Evolutionary conservation across 768 basidiomycete genomes (phyloP).

Genomic region (Tubosaeta brunneosetosa): DNA sequence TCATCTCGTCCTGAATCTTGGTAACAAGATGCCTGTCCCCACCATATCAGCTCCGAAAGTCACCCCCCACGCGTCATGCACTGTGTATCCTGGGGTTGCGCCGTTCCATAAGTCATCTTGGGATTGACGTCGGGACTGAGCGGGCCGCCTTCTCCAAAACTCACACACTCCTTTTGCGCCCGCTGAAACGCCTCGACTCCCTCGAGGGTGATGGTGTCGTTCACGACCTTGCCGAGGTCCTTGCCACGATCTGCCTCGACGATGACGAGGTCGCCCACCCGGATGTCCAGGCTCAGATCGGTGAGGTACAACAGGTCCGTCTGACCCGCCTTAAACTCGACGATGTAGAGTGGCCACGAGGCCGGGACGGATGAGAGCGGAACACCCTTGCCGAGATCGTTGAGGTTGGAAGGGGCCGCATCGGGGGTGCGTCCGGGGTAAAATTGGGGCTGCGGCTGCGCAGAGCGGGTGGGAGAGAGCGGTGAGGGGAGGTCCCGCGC

Average conservation of each 20-base stretch:
- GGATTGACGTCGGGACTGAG: constrained; percentile 71
- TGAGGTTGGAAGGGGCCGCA: constrained; percentile 31
- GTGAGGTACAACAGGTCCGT: constrained; percentile 92
- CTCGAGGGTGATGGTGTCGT: constrained; percentile 83
- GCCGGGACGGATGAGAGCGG: constrained; percentile 79
- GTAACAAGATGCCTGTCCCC: constrained; percentile 58
- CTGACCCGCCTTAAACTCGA: constrained; percentile 96
- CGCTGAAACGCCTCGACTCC: constrained; percentile 91
- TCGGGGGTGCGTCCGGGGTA: constrained; percentile 38
- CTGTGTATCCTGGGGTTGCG: constrained; percentile 78
- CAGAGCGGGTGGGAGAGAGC: constrained; percentile 46
- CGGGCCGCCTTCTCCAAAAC: constrained; percentile 39
- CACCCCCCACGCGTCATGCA: constrained; percentile 29
- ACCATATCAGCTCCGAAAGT: background rate
- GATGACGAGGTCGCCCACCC: constrained; percentile 88
- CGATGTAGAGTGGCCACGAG: constrained; percentile 88
- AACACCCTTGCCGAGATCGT: constrained; percentile 82
- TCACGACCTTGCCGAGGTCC: constrained; percentile 88
- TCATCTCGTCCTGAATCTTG: constrained; percentile 88
- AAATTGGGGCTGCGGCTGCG: constrained; percentile 25
- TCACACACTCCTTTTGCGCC: constrained; percentile 60
- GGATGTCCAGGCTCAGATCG: constrained; percentile 59
- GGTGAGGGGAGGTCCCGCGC: constrained; percentile 44
- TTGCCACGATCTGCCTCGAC: constrained; percentile 95
- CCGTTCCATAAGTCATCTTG: constrained; percentile 94